phyloP scores from a whole-genome alignment of 2,329 filamentous ascomycete species.

The Purpureocillium takamizusanense region DNA sequence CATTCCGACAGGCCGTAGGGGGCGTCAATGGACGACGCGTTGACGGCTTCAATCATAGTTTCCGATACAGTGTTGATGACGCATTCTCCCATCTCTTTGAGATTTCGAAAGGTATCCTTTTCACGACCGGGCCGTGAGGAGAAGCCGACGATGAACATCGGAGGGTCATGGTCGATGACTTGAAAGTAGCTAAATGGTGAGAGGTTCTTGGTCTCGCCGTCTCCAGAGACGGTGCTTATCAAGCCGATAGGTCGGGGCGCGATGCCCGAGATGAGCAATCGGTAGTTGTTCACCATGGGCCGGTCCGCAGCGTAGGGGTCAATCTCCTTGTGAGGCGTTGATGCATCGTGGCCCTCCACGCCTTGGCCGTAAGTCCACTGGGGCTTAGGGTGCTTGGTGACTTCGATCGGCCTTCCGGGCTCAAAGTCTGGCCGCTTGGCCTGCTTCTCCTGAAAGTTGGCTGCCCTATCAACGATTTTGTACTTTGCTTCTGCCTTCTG shows the following conservation, averaged over 20 bases:
- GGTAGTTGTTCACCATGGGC: conserved; percentile 67
- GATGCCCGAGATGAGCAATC: conserved; percentile 71
- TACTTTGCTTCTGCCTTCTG: background rate
- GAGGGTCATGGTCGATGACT: conserved; percentile 72
- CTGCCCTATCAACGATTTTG: conserved; percentile 13
- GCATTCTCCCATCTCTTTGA: conserved; percentile 62
- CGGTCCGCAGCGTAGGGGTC: conserved; percentile 68
- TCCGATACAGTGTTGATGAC: conserved; percentile 76
- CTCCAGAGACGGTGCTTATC: conserved; percentile 41
- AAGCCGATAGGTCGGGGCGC: conserved; percentile 68
- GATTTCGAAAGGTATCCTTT: conserved; percentile 70
- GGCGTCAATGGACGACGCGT: conserved; percentile 63
- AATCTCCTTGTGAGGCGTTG: conserved; percentile 57
- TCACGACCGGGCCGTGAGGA: conserved; percentile 35
- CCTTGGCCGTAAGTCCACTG: conserved; percentile 37
- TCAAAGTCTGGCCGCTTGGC: conserved; percentile 15
- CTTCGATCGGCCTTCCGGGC: conserved; percentile 10
- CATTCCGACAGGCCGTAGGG: conserved; percentile 69
- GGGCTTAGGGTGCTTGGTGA: conserved; percentile 28
- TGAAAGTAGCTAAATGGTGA: conserved; percentile 78
- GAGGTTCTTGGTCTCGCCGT: conserved; percentile 58
- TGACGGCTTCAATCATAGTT: conserved; percentile 73
- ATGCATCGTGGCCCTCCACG: conserved; percentile 11
- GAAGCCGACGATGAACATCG: conserved; percentile 58
- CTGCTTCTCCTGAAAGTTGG: conserved; percentile 13